Conservation (phyloP, 495 filamentous ascomycete species). For the Daldinia concentrica region DNA sequence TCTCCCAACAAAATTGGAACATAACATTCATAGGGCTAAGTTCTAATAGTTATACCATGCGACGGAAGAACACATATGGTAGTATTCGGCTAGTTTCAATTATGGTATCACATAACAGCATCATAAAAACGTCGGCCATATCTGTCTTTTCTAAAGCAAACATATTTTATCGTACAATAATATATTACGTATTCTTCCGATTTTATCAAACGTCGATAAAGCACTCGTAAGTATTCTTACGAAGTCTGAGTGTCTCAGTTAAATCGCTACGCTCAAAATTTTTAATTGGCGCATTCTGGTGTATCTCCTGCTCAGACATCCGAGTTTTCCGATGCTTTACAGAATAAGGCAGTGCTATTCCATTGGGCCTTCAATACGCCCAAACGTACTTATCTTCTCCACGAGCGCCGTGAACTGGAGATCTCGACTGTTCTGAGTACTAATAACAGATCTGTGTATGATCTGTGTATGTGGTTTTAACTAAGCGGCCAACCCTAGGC, state of each 20-base stretch:
- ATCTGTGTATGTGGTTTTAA: background rate
- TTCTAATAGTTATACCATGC: background rate
- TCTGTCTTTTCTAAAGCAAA: background rate
- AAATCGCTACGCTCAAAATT: background rate
- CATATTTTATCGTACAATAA: background rate
- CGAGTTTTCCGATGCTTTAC: background rate
- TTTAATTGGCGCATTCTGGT: background rate
- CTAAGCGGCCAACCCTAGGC: background rate
- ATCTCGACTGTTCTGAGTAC: background rate
- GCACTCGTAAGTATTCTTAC: no score
- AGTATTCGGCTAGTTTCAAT: background rate
- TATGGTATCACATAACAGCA: background rate
- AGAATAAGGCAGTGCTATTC: background rate
- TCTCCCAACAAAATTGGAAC: constrained; percentile 33
- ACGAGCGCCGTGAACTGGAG: background rate
- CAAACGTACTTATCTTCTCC: background rate
- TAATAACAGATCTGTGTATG: background rate
- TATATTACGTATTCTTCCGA: background rate
- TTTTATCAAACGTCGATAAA: background rate
- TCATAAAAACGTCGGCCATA: no score
- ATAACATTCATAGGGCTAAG: background rate
- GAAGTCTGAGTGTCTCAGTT: background rate
- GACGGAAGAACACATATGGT: background rate
- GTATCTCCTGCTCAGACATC: background rate
- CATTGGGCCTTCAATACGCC: no score